Conservation (phyloP, 257 asterid genomes). For the Solanum chmielewskii region DNA sequence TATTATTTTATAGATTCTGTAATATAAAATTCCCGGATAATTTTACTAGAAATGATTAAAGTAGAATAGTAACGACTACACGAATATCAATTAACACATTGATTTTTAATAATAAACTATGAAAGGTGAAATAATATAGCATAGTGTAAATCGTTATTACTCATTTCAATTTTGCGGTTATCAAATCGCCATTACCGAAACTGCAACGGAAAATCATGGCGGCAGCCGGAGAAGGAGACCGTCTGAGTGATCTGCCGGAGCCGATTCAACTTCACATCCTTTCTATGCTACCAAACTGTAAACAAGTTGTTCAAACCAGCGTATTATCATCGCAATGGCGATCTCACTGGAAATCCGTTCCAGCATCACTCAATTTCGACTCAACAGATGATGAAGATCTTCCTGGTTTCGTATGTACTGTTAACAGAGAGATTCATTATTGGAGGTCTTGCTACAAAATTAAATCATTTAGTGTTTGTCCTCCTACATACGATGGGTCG, state of each 20-base stretch:
- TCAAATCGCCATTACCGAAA: background rate
- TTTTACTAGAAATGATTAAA: too few relatives aligned
- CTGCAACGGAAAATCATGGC: background rate
- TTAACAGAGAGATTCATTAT: background rate
- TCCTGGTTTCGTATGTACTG: background rate
- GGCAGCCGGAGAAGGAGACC: background rate
- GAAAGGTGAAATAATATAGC: too few relatives aligned
- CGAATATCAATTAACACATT: too few relatives aligned
- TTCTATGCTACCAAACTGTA: background rate
- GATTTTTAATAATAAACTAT: too few relatives aligned
- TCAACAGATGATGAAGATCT: too few relatives aligned
- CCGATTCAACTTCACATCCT: background rate
- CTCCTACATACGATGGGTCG: too few relatives aligned
- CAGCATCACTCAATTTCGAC: background rate
- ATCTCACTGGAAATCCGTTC: background rate
- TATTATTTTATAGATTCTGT: too few relatives aligned
- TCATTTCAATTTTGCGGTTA: background rate
- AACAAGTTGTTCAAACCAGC: background rate
- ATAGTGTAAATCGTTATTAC: too few relatives aligned
- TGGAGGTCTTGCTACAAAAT: background rate
- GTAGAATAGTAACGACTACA: too few relatives aligned
- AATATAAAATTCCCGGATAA: too few relatives aligned
- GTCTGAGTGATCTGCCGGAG: background rate
- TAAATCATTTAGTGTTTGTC: background rate
- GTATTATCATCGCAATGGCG: background rate